phyloP scores from a whole-genome alignment of 2,329 filamentous ascomycete species.

The Fusarium globosum region DNA sequence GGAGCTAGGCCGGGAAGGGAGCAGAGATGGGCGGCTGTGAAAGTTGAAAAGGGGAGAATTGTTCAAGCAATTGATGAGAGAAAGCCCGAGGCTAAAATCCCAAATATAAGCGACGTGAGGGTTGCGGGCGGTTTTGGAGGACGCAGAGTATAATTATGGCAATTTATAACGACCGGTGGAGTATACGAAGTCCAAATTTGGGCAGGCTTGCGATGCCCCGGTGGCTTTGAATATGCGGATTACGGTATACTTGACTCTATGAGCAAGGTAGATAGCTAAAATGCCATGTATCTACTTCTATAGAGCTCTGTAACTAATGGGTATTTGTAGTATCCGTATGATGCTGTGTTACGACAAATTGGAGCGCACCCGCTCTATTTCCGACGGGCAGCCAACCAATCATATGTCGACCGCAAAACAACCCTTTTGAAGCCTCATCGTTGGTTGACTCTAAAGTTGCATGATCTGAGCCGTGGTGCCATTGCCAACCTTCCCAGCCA shows the following conservation, averaged over 20 bases:
- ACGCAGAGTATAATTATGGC: slow-evolving; percentile 5
- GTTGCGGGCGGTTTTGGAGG: slow-evolving; percentile 21
- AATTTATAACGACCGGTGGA: not conserved
- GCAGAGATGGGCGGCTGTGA: slow-evolving; percentile 65
- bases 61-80: slow-evolving; percentile 52
- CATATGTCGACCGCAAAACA: slow-evolving; percentile 43
- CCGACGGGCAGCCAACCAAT: slow-evolving; percentile 35
- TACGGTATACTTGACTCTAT: not conserved
- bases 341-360: not conserved
- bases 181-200: not conserved
- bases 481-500: slow-evolving; percentile 43
- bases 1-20: slow-evolving; percentile 54
- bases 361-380: slow-evolving; percentile 13
- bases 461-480: slow-evolving; percentile 37
- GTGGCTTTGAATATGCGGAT: not conserved
- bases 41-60: slow-evolving; percentile 54
- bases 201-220: not conserved
- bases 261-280: not conserved
- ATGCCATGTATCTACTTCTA: not conserved
- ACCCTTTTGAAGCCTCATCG: slow-evolving; percentile 29
- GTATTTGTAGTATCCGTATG: not conserved
- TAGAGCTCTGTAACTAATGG: not conserved
- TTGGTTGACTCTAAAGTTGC: slow-evolving; percentile 10
- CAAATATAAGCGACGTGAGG: slow-evolving; percentile 8
- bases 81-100: not conserved